phyloP scores from a whole-genome alignment of 345 rosid genomes.

The Murraya koenigii region DNA sequence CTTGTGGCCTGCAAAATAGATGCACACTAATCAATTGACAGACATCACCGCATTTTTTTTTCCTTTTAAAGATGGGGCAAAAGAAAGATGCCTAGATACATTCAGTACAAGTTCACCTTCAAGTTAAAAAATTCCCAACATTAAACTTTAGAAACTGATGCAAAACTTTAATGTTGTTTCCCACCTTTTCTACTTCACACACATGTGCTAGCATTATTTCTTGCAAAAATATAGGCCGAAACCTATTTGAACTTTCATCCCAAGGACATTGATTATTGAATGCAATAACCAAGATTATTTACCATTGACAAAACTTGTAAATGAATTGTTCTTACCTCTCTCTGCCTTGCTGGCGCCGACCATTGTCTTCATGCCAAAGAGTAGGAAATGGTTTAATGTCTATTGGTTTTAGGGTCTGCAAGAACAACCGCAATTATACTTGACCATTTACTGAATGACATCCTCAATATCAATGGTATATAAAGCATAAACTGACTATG shows the following conservation, averaged over 20 bases:
- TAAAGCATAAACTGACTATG: no score
- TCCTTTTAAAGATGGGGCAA: not conserved
- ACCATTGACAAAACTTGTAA: not conserved
- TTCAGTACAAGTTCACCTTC: not conserved
- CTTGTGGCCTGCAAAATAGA: constrained; percentile 58
- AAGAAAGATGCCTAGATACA: not conserved
- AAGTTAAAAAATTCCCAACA: not conserved
- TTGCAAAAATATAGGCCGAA: not conserved
- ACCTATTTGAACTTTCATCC: not conserved
- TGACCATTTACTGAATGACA: not conserved
- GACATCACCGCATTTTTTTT: not conserved
- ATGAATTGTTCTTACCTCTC: constrained; percentile 54
- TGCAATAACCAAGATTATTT: not conserved
- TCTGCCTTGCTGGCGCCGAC: constrained; percentile 74
- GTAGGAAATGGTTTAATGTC: constrained; percentile 83
- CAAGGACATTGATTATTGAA: not conserved
- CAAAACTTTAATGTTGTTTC: not conserved
- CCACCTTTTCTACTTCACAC: not conserved
- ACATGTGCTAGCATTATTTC: not conserved
- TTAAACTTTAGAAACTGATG: not conserved
- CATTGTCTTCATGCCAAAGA: constrained; percentile 91
- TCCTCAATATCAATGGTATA: not conserved
- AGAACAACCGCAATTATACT: not conserved
- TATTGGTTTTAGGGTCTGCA: constrained; percentile 64
- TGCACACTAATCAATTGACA: not conserved